Evolutionary conservation across 192 early-diverging fungal genomes (phyloP), one percentile per base, ranked within the genome.

Genomic region (Martensiomyces pterosporus): DNA sequence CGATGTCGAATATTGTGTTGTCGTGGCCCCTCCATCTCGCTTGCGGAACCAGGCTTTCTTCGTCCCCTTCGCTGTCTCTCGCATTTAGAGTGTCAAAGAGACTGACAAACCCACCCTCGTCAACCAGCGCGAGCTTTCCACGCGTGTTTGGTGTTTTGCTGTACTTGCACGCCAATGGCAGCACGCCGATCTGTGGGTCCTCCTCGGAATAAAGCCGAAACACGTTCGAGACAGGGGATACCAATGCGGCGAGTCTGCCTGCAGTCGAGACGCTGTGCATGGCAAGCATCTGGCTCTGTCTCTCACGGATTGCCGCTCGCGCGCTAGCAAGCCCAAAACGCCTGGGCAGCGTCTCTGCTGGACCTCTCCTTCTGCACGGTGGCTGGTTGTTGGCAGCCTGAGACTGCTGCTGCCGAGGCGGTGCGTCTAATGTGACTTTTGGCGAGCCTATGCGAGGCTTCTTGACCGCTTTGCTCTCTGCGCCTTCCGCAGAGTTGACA

Each of bases 1-100:
- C 75, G 5, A 90, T 54, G 59, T 96, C 91, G 40, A 91, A 84
- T n/a, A 90, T 77, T 3, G 89, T 82, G 63, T 90, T 91, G 23
- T 76, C 57, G 39, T 96, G 91, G 0, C 82, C 87, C 24, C 67
- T 48, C 74, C 74, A 76, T 9, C 51, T 49, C 13, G 21, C 15
- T 13, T 46, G 16, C 6, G 61, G 60, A 34, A 26, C 32, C 52
- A 65, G 42, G n/a, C n/a, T 32, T 32, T 12, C 29, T 5, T 32
- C 12, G 29, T 32, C 29, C 2, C 47, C 52, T 10, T 53, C 48
- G 13, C 17, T 39, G 27, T 13, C 24, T n/a, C n/a, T n/a, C 24
- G 27, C 23, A 9, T 21, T n/a, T 1, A 55, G 12, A 2, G 69
- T 60, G 37, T 65, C 54, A 24, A 73, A 73, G 0, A 73, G 19